Conservation (phyloP, 2,329 filamentous ascomycete genomes). For the Microascus cirrosus region DNA sequence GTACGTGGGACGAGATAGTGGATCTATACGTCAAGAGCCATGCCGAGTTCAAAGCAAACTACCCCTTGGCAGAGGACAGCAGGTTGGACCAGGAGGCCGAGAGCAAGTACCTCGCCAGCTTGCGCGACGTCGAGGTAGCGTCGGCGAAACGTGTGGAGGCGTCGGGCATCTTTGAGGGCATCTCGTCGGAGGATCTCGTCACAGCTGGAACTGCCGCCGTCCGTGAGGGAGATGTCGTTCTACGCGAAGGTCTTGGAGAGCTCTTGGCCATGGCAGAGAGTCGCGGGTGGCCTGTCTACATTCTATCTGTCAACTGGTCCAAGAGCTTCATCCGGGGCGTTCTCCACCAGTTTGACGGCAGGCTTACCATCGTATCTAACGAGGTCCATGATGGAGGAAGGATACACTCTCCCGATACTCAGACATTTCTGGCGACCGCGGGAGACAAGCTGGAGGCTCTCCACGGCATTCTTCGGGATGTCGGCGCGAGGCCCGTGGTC, state of each 20-base stretch:
- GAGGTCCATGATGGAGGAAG: constrained; percentile 23
- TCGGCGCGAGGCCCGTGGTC: constrained; percentile 15
- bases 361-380: constrained; percentile 27
- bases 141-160: constrained; percentile 32
- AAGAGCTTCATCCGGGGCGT: constrained; percentile 33
- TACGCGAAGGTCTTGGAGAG: constrained; percentile 28
- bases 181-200: constrained; percentile 20
- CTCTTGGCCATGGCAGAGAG: constrained; percentile 15
- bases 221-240: constrained; percentile 16
- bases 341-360: constrained; percentile 17
- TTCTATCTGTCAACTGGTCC: constrained; percentile 44
- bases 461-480: constrained; percentile 10
- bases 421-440: constrained; percentile 22
- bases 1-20: constrained; percentile 33
- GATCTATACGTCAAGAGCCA: constrained; percentile 31
- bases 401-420: constrained; percentile 26
- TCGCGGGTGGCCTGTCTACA: constrained; percentile 24
- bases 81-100: constrained; percentile 26
- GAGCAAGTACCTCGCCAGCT: constrained; percentile 27
- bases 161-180: constrained; percentile 31
- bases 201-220: constrained; percentile 26
- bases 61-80: constrained; percentile 17
- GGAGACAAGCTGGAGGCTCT: constrained; percentile 34
- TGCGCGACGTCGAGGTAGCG: constrained; percentile 30
- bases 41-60: constrained; percentile 21